Evolutionary conservation across 140 eudicot genomes (phyloP), one percentile per base, ranked within the genome.

Genomic region (Senecio squalidus): DNA sequence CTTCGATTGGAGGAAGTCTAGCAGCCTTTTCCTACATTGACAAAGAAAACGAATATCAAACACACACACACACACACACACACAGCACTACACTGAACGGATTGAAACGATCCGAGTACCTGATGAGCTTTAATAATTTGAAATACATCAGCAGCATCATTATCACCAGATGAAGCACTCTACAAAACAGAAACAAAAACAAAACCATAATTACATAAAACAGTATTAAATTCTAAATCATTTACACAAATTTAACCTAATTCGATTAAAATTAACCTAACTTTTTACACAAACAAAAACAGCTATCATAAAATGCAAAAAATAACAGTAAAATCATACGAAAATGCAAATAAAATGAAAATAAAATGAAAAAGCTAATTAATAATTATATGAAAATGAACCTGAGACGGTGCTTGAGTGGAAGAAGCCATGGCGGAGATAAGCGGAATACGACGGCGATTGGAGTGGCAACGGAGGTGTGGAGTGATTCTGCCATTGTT

Each of bases 121-220:
- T 90, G 97, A 71, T 91, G 98, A 72, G 82, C 71, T 77, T 91
- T 88, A 55, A 91, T 91, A 25, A 83, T 55, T 63, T 91, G 91
- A 55, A 76, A 81, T 5, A 74, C 71, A 34, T 83, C 84, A 34
- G 28, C 79, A 52, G 69, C 60, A 40, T 59, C 74, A 73, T 62
- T 75, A 38, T 58, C 82, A 53, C 83, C 64, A 54, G 94, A 70
- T 26, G 72, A 73, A 21, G 74, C 78, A 65, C 66, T 74, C 94
- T 88, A 62, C 20, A 8, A 57, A 4, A 50, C 28, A 2, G 8
- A 52, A 21, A 55, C 24, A 25, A 24, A 10, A 24, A 58, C 5
- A 21, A 56, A 55, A 26, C 36, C 28, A 13, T 5, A 25, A 4
- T 49, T 36, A 54, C 34, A 15, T 0, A 23, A 16, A 29, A 4